Base-by-base conservation (phyloP, 2,329 filamentous ascomycete species). In the Colletotrichum sp. region DNA sequence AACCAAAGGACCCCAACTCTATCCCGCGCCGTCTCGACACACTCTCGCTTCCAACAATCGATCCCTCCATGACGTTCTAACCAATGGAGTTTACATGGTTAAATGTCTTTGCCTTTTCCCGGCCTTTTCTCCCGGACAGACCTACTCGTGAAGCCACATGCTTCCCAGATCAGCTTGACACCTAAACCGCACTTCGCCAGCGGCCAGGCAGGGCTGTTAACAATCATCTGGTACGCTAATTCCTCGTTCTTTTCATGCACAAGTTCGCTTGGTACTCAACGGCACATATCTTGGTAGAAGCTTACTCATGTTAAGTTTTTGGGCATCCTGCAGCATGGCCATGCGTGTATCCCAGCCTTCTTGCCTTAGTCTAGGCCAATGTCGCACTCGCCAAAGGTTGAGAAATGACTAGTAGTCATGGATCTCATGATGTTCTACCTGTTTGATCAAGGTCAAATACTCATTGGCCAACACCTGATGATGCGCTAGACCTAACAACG, bases 51-150 rank as follows among this genome's bases (percentile, higher is more conserved):
- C 59, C n/a, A 30, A 16, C 15, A 30, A 24, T 71, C 26, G n/a
- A 30, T 34, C 34, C 18, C 24, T 13, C 12, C 16, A 36, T 36
- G 13, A 34, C 18, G 4, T 6, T 4, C 26, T 9, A 34, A n/a
- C 65, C 77, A 78, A 69, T 78, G 12, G 68, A 21, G 6, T 78
- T 78, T 77, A 71, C 76, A 57, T 71, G 81, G 81, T 74, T 81
- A 78, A 82, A 81, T 78, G 26, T 32, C 65, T 16, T 49, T 62
- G 57, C 69, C 77, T 82, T 82, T 80, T 81, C n/a, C 80, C 81
- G 78, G 72, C 69, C 62, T 13, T 28, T 80, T 79, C 67, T 78
- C 59, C 78, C 79, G 78, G 77, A 77, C 73, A 73, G 73, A 57
- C 77, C 79, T 78, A 77, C 59, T 77, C 44, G 5, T 80, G 75